Conservation (phyloP, 2,329 filamentous ascomycete species). For the Didymosphaeria variabile region DNA sequence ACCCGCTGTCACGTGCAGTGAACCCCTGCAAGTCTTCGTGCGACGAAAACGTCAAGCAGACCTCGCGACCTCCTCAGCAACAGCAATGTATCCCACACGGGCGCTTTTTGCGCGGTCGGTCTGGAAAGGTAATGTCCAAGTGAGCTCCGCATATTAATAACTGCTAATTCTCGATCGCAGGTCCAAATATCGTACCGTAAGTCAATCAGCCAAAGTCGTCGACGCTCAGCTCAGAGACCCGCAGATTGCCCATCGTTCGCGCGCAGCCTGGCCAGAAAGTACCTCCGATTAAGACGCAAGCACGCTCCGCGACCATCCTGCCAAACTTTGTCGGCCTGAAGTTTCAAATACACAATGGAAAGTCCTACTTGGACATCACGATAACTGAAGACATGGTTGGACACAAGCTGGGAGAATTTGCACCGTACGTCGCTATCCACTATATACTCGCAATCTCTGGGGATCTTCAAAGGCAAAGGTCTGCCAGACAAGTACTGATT, state of each 20-base stretch:
- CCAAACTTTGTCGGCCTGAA: slow-evolving; percentile 90
- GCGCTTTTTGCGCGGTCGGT: slow-evolving; percentile 74
- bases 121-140: slow-evolving; percentile 77
- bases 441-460: background rate
- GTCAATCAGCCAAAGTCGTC: slow-evolving; percentile 39
- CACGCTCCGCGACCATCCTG: slow-evolving; percentile 86
- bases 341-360: slow-evolving; percentile 93
- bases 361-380: slow-evolving; percentile 80
- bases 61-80: slow-evolving; percentile 36
- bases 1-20: slow-evolving; percentile 26
- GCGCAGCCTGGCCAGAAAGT: slow-evolving; percentile 69
- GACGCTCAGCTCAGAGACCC: slow-evolving; percentile 35
- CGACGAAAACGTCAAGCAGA: slow-evolving; percentile 27
- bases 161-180: slow-evolving; percentile 53
- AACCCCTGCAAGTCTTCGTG: slow-evolving; percentile 4
- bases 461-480: background rate
- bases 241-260: slow-evolving; percentile 70
- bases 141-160: background rate
- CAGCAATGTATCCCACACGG: slow-evolving; percentile 73
- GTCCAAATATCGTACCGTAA: slow-evolving; percentile 76
- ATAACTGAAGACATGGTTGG: slow-evolving; percentile 98
- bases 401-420: slow-evolving; percentile 92
- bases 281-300: slow-evolving; percentile 83
- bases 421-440: slow-evolving; percentile 68
- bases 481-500: slow-evolving; percentile 20